These are phyloP conservation scores for Penicillium occitanis DNA, from an alignment of 2,329 filamentous ascomycete genomes.

Conservation along the genomic window DNA sequence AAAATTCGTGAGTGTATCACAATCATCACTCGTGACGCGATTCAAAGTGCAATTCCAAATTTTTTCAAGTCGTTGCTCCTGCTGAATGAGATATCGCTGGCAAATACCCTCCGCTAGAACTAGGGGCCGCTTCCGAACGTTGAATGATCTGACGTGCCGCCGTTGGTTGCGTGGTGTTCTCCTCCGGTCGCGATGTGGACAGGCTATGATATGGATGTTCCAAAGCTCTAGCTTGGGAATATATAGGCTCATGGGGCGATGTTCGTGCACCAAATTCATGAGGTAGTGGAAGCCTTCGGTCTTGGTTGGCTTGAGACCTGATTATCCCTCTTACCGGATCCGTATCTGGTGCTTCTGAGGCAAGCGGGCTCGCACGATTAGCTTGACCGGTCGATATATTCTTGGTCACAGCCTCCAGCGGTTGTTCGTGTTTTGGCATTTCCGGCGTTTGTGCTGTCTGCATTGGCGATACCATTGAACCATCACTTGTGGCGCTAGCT, in stretches of 20 bases:
- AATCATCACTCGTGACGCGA: conserved; percentile 14
- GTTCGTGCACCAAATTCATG: conserved; percentile 18
- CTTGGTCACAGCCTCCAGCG: conserved; percentile 6
- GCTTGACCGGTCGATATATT: background rate
- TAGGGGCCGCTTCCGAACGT: conserved; percentile 13
- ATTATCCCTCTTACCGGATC: conserved; percentile 22
- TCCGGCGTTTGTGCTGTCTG: conserved; percentile 23
- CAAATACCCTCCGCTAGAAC: conserved; percentile 16
- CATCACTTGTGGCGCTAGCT: conserved; percentile 26
- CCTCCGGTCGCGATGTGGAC: conserved; percentile 11
- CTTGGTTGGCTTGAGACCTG: conserved; percentile 18
- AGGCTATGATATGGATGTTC: conserved; percentile 6
- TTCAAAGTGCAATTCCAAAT: background rate
- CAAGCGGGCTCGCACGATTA: background rate
- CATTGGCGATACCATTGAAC: conserved; percentile 26
- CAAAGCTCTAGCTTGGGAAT: conserved; percentile 11
- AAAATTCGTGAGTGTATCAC: conserved; percentile 8
- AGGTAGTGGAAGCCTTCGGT: conserved; percentile 17
- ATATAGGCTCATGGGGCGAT: conserved; percentile 7
- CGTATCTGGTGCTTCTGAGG: conserved; percentile 14
- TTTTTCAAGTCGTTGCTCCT: conserved; percentile 18
- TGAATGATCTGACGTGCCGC: conserved; percentile 12
- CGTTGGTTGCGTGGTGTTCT: conserved; percentile 11
- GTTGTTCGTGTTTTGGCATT: conserved; percentile 24
- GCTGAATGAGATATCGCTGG: conserved; percentile 19